Percentiles rank a stretch among this genome's conserved stretches.
These are phyloP conservation scores for Pythium apleroticum DNA, from an alignment of 352 stramenopile species.

Conservation along the genomic window DNA sequence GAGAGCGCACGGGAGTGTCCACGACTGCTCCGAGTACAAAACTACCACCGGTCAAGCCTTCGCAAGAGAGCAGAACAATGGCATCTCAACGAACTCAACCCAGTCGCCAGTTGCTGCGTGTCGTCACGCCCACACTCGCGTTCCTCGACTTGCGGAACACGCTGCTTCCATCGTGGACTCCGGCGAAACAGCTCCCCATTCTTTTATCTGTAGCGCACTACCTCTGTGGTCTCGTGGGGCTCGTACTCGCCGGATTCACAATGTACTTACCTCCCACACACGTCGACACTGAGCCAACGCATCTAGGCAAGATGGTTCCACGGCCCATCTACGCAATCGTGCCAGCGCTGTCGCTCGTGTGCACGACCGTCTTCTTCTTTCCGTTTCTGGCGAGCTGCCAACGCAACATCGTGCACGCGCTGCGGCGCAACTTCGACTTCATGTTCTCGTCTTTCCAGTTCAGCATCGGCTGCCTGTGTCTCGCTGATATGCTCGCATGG, in stretches of 20 bases:
- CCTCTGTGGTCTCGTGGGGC: neutral
- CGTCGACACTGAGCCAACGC: neutral
- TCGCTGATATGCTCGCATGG: conserved; percentile 27
- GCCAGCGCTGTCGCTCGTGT: conserved; percentile 4
- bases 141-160: conserved; percentile 15
- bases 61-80: too few relatives aligned
- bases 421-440: conserved; percentile 26
- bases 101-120: neutral
- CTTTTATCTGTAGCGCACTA: neutral
- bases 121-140: conserved; percentile 16
- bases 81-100: too few relatives aligned
- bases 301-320: neutral
- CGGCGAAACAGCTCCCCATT: neutral
- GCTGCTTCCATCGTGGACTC: conserved; percentile 2
- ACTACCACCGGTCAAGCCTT: too few relatives aligned
- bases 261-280: conserved; percentile 20
- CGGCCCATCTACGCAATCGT: neutral
- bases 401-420: conserved; percentile 15
- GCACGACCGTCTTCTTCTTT: conserved; percentile 15
- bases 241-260: conserved; percentile 20
- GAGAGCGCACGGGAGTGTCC: too few relatives aligned
- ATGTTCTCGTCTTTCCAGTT: conserved; percentile 25
- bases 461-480: conserved; percentile 13
- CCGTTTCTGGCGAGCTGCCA: conserved; percentile 22
- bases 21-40: too few relatives aligned